A percentile compares a stretch with the other conserved stretches of the same genome.
Conservation (phyloP, 169 alveolate species). For the Eimeria praecox region DNA sequence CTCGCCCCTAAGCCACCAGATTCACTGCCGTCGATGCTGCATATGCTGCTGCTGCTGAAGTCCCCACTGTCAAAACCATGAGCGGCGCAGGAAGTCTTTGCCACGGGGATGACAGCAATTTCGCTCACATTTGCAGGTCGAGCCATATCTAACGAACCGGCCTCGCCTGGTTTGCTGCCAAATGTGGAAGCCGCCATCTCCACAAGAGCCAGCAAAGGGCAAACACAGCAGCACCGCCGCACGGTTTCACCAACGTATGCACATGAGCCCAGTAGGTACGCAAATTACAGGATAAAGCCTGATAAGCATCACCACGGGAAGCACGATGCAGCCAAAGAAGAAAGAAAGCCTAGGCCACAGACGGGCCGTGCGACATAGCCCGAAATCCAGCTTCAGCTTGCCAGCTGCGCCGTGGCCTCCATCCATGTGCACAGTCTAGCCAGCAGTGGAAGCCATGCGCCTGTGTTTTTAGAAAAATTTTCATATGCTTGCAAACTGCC, state of each 20-base stretch:
- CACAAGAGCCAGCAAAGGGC: neutral
- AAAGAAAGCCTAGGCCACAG: neutral
- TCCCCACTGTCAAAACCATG: neutral
- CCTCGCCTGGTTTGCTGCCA: neutral
- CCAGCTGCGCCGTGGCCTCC: neutral
- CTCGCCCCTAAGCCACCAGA: neutral
- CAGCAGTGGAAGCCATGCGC: slow-evolving; percentile 1
- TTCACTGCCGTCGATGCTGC: neutral
- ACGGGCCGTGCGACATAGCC: slow-evolving; percentile 4
- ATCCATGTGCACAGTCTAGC: slow-evolving; percentile 8
- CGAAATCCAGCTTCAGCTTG: slow-evolving; percentile 7
- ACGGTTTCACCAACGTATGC: slow-evolving; percentile 46
- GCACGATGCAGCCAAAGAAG: neutral
- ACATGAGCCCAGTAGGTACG: slow-evolving; percentile 12
- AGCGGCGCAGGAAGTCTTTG: neutral
- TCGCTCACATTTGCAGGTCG: neutral
- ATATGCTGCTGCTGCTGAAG: neutral
- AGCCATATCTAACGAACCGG: neutral
- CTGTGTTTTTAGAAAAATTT: neutral
- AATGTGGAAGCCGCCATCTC: slow-evolving; percentile 39
- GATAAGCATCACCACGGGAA: neutral
- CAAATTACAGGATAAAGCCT: neutral
- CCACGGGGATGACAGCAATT: neutral
- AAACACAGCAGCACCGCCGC: slow-evolving; percentile 9
- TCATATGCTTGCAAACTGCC: neutral